Evolutionary conservation across 768 basidiomycete genomes (phyloP).

Genomic region (Suillus spraguei): DNA sequence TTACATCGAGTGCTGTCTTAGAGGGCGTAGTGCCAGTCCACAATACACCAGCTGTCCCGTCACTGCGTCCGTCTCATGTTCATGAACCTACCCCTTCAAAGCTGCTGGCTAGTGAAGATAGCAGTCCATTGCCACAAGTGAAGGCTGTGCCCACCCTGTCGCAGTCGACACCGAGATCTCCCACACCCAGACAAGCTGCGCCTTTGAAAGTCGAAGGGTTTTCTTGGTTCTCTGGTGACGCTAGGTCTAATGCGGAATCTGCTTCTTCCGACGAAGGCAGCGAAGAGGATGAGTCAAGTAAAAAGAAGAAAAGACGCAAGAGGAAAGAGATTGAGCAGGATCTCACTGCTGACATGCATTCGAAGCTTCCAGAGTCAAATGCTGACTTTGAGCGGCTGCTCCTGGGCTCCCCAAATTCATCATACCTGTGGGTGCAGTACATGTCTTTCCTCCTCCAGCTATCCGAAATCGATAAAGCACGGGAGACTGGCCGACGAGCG

Average conservation of each 20-base stretch:
- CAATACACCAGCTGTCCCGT: conserved; percentile 79
- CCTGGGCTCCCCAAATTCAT: conserved; percentile 94
- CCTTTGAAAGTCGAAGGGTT: conserved; percentile 67
- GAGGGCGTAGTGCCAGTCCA: conserved; percentile 80
- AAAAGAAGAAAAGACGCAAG: conserved; percentile 67
- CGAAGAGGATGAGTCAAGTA: conserved; percentile 19
- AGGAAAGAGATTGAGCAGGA: conserved; percentile 77
- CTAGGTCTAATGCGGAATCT: conserved; percentile 41
- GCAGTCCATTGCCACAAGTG: conserved; percentile 65
- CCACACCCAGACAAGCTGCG: background rate
- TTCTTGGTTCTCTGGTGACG: conserved; percentile 61
- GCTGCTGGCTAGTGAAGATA: conserved; percentile 82
- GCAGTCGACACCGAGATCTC: background rate
- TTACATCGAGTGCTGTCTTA: conserved; percentile 77
- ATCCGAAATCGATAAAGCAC: conserved; percentile 95
- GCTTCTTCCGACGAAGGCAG: conserved; percentile 46
- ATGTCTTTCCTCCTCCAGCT: conserved; percentile 98
- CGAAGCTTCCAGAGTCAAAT: conserved; percentile 84
- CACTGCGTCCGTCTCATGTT: conserved; percentile 44
- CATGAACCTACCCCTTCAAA: conserved; percentile 77
- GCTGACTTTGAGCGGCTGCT: conserved; percentile 94
- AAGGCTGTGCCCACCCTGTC: conserved; percentile 33
- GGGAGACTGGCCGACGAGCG: conserved; percentile 83
- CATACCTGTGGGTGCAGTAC: conserved; percentile 98
- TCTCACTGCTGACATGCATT: conserved; percentile 86